Evolutionary conservation across 2,329 filamentous ascomycete species (phyloP), one percentile per base, ranked within the genome.

Genomic region (Aspergillus alliaceus): DNA sequence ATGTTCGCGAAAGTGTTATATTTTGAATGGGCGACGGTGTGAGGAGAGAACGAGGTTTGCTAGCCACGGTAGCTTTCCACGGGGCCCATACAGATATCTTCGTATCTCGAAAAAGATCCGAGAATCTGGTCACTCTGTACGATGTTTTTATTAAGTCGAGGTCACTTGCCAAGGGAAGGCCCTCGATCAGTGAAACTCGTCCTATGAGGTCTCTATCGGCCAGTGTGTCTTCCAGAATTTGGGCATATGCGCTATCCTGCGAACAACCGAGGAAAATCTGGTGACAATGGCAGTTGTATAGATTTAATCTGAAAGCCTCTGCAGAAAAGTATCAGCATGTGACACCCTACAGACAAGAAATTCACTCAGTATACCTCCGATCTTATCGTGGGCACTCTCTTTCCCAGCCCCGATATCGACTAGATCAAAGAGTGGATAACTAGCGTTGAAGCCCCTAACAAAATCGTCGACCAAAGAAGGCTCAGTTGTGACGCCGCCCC

Each of bases 181-280:
- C 82, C 66, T 86, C 82, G 32, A 87, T 71, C 20, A 87, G 72
- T 7, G 83, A 82, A 37, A 87, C 77, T 48, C 81, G 79, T 22
- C 75, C 72, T 8, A 76, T 67, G 22, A 79, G 74, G 42, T 77
- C 71, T 18, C 73, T 63, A 53, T 83, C 79, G 56, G 74, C 72
- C 48, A 77, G 67, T 51, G 78, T 77, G 32, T 82, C 76, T 65
- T 84, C 79, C 11, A 87, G 72, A 34, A 82, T 71, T 11, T 76
- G 75, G 24, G 79, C 79, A 67, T 85, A 86, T 22, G 80, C 77
- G 54, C 79, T 80, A 69, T 84, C 82, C 57, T 83, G 80, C 14
- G 82, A 82, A 68, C 84, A 85, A 8, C 84, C 85, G 34, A 87
- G 75, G 49, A 86, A 74, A 52, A 87, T 80, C 55, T 85, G 83